Conservation (phyloP, 768 basidiomycete species). For the Mycena haematopus region DNA sequence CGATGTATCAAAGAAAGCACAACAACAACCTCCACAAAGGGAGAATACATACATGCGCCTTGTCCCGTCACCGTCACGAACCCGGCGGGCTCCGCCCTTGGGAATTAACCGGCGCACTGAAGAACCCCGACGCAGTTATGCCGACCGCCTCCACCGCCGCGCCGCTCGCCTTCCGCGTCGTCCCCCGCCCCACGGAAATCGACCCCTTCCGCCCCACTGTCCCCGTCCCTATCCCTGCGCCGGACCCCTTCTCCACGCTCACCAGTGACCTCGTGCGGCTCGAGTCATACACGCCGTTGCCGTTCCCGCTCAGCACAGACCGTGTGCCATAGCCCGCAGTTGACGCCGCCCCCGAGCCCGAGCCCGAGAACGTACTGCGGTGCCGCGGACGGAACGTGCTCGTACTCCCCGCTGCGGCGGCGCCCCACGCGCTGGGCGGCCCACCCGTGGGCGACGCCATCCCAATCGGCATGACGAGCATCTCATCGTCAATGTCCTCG, state of each 20-base stretch:
- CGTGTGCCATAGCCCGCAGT: conserved; percentile 33
- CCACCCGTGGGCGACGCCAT: conserved; percentile 37
- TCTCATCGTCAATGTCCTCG: conserved; percentile 77
- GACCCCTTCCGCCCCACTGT: conserved; percentile 54
- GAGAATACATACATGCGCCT: background rate
- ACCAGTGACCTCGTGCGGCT: conserved; percentile 63
- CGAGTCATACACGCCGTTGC: conserved; percentile 33
- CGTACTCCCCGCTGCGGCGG: conserved; percentile 29
- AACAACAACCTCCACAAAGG: background rate
- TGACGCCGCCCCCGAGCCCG: conserved; percentile 29
- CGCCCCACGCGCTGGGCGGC: conserved; percentile 48
- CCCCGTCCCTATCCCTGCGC: conserved; percentile 34
- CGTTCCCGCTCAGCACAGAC: conserved; percentile 31
- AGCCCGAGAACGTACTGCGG: conserved; percentile 38
- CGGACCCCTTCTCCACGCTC: conserved; percentile 61
- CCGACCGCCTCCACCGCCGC: conserved; percentile 79
- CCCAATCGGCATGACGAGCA: conserved; percentile 76
- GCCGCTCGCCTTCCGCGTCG: conserved; percentile 66
- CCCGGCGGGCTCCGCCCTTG: conserved; percentile 16
- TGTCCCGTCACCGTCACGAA: background rate
- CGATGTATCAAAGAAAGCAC: background rate
- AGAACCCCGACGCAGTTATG: conserved; percentile 81
- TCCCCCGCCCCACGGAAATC: conserved; percentile 70
- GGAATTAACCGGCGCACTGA: conserved; percentile 55
- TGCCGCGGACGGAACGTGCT: conserved; percentile 47